Conservation (phyloP, 73 alveolate species). For the Paramecium biaurelia region DNA sequence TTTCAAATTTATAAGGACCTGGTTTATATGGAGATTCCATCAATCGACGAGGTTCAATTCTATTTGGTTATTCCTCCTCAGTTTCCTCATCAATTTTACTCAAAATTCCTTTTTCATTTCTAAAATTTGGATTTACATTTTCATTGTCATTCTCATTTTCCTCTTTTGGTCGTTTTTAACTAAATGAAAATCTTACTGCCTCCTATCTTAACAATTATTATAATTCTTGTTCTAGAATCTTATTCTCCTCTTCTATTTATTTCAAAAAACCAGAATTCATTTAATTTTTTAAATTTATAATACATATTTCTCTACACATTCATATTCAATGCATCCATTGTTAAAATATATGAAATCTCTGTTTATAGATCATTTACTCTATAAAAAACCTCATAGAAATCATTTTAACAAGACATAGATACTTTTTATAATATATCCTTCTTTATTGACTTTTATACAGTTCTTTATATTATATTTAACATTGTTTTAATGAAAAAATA, state of each 20-base stretch:
- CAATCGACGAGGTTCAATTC: neutral
- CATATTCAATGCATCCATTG: neutral
- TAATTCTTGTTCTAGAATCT: conserved; percentile 16
- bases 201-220: neutral
- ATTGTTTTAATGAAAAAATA: neutral
- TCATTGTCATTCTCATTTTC: neutral
- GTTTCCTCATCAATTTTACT: conserved; percentile 1
- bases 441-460: too few relatives aligned
- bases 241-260: conserved; percentile 28
- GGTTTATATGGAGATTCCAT: conserved; percentile 5
- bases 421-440: neutral
- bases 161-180: neutral
- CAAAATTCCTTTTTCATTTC: neutral
- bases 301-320: neutral
- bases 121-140: neutral
- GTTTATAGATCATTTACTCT: neutral
- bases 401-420: neutral
- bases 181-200: neutral
- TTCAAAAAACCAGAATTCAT: conserved; percentile 29
- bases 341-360: neutral
- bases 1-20: conserved; percentile 10
- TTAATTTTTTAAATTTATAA: neutral
- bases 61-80: neutral
- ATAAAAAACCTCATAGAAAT: too few relatives aligned
- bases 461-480: too few relatives aligned